Percentiles rank a stretch among this genome's conserved stretches.
Evolutionary conservation across 805 yeast genomes (phyloP).

Genomic region (Sugiyamaella valdiviana): DNA sequence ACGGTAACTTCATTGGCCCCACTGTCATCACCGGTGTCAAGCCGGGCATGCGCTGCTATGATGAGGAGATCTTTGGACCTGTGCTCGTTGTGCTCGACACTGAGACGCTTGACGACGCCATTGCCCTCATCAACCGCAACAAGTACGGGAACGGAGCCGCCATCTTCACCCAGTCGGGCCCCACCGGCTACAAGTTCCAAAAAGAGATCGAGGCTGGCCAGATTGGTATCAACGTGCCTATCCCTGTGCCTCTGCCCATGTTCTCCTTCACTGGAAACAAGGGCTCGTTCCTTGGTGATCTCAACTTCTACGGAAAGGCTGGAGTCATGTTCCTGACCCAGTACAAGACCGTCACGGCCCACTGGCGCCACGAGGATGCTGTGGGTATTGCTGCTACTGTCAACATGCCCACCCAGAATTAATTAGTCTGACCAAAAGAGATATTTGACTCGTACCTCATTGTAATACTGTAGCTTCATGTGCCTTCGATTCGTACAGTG

Average conservation of each 20-base stretch:
- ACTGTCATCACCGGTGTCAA: slow-evolving; percentile 56
- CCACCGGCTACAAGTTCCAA: slow-evolving; percentile 64
- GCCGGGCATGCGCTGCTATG: slow-evolving; percentile 67
- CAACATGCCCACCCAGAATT: slow-evolving; percentile 57
- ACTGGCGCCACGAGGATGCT: slow-evolving; percentile 54
- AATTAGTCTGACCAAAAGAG: background rate
- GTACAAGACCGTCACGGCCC: slow-evolving; percentile 66
- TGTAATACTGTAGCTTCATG: no score
- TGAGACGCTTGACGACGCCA: slow-evolving; percentile 63
- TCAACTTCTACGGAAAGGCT: slow-evolving; percentile 75
- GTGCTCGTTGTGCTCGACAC: slow-evolving; percentile 57
- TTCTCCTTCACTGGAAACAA: slow-evolving; percentile 73
- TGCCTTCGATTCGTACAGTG: no score
- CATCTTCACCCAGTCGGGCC: slow-evolving; percentile 62
- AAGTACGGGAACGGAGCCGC: slow-evolving; percentile 69
- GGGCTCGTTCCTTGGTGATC: slow-evolving; percentile 70
- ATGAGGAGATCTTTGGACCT: slow-evolving; percentile 74
- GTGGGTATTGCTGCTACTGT: slow-evolving; percentile 49
- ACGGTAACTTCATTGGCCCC: slow-evolving; percentile 69
- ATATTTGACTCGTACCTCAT: no score
- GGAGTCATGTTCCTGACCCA: slow-evolving; percentile 67
- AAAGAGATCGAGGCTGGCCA: slow-evolving; percentile 67
- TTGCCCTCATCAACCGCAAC: slow-evolving; percentile 53
- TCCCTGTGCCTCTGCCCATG: slow-evolving; percentile 78
- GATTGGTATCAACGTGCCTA: slow-evolving; percentile 72